These are phyloP conservation scores for Trapa bicornis DNA, from an alignment of 345 rosid genomes.

Conservation along the genomic window DNA sequence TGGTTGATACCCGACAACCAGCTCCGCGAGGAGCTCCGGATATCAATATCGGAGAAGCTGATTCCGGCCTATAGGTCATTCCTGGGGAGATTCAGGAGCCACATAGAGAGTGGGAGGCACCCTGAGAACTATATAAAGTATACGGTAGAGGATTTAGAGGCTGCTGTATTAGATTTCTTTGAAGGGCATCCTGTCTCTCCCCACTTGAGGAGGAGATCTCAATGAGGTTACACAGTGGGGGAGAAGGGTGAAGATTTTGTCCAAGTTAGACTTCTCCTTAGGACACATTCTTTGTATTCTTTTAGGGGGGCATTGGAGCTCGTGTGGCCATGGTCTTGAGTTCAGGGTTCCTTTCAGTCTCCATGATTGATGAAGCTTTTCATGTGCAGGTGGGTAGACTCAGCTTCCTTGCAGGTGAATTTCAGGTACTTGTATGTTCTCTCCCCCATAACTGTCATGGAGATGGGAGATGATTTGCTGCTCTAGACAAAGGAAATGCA, in stretches of 20 bases:
- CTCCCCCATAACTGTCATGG: too few relatives aligned
- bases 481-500: background rate
- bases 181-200: slow-evolving; percentile 73
- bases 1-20: slow-evolving; percentile 81
- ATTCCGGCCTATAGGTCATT: slow-evolving; percentile 92
- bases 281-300: slow-evolving; percentile 58
- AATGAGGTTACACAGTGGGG: slow-evolving; percentile 16
- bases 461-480: too few relatives aligned
- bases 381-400: background rate
- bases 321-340: background rate
- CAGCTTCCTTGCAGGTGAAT: background rate
- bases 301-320: slow-evolving; percentile 27
- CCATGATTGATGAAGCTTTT: background rate
- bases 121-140: slow-evolving; percentile 91
- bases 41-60: slow-evolving; percentile 68
- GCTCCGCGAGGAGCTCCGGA: slow-evolving; percentile 82
- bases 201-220: slow-evolving; percentile 71
- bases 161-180: slow-evolving; percentile 77
- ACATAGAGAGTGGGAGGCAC: slow-evolving; percentile 86
- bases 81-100: slow-evolving; percentile 80
- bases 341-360: background rate
- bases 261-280: slow-evolving; percentile 16
- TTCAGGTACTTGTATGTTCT: too few relatives aligned
- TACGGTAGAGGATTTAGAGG: slow-evolving; percentile 77
- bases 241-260: slow-evolving; percentile 18